phyloP scores from a whole-genome alignment of 306 rosid genomes.

The Rubus idaeus region DNA sequence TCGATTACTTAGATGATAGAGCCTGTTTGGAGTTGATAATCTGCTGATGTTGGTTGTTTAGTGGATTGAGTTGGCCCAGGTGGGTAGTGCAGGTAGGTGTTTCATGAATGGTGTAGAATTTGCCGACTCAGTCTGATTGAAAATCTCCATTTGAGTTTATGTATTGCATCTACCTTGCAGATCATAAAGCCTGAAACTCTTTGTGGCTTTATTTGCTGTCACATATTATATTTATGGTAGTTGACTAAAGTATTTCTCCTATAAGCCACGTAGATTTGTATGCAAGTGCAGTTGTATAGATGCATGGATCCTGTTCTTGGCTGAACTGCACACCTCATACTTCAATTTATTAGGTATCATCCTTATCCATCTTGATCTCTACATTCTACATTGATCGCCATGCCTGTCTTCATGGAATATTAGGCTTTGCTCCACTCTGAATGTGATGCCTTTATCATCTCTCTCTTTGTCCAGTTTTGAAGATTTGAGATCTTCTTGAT shows the following conservation, averaged over 20 bases:
- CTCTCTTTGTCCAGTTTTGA: not conserved
- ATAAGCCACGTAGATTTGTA: not conserved
- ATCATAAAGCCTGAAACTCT: not conserved
- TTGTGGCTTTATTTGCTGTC: conserved; percentile 11
- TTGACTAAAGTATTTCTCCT: not conserved
- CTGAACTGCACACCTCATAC: not conserved
- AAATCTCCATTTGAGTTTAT: not conserved
- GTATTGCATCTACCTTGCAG: not conserved
- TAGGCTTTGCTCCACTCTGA: conserved; percentile 23
- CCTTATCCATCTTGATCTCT: conserved; percentile 4
- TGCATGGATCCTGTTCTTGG: not conserved
- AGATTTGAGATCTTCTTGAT: not conserved
- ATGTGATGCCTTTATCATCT: not conserved
- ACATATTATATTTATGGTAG: conserved; percentile 8
- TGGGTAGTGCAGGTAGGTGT: conserved; percentile 6
- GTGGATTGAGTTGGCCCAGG: conserved; percentile 2
- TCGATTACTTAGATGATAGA: not conserved
- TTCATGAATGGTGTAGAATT: not conserved
- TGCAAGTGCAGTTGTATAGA: not conserved
- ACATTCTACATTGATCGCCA: not conserved
- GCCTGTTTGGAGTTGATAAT: conserved; percentile 4
- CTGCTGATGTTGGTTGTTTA: conserved; percentile 6
- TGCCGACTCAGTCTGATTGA: not conserved
- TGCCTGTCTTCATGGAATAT: not conserved
- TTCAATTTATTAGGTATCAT: not conserved